Evolutionary conservation across 2,329 filamentous ascomycete species (phyloP).

Genomic region (Aspergillus latus): DNA sequence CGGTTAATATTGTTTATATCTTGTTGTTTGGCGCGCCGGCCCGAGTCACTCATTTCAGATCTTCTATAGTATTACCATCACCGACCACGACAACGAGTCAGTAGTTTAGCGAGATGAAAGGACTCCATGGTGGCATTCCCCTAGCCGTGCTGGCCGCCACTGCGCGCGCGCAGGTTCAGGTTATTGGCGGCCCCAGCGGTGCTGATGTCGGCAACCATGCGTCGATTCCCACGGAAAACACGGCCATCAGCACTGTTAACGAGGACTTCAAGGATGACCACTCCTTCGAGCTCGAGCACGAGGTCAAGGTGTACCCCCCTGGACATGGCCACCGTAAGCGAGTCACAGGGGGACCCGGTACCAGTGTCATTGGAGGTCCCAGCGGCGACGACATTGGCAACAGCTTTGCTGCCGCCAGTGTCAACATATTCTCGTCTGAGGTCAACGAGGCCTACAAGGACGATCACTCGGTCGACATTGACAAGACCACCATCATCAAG

Average conservation of each 20-base stretch:
- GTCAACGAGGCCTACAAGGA: conserved; percentile 1
- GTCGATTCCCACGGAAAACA: neutral
- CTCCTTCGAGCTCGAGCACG: conserved; percentile 1
- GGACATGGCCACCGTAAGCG: neutral
- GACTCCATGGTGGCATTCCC: conserved; percentile 36
- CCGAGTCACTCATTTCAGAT: conserved; percentile 18
- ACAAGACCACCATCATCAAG: conserved; percentile 3
- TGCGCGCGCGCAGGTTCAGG: conserved; percentile 26
- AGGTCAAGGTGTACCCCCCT: neutral
- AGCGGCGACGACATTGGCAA: conserved; percentile 22
- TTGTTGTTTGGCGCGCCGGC: conserved; percentile 10
- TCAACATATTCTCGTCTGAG: neutral
- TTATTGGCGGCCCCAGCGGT: conserved; percentile 11
- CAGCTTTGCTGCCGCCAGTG: conserved; percentile 12
- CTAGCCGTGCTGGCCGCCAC: conserved; percentile 37
- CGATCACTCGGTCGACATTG: conserved; percentile 8
- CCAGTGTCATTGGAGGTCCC: conserved; percentile 24
- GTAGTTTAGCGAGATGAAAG: conserved; percentile 32
- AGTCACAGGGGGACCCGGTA: neutral
- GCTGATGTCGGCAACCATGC: conserved; percentile 11
- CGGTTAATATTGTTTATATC: conserved; percentile 3
- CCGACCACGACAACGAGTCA: neutral
- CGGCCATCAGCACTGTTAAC: neutral
- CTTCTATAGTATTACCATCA: neutral
- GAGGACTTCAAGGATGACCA: conserved; percentile 5